A percentile compares a stretch with the other conserved stretches of the same genome.
These are phyloP conservation scores for Amyloporia xantha DNA, from an alignment of 768 basidiomycete genomes.

Conservation along the genomic window DNA sequence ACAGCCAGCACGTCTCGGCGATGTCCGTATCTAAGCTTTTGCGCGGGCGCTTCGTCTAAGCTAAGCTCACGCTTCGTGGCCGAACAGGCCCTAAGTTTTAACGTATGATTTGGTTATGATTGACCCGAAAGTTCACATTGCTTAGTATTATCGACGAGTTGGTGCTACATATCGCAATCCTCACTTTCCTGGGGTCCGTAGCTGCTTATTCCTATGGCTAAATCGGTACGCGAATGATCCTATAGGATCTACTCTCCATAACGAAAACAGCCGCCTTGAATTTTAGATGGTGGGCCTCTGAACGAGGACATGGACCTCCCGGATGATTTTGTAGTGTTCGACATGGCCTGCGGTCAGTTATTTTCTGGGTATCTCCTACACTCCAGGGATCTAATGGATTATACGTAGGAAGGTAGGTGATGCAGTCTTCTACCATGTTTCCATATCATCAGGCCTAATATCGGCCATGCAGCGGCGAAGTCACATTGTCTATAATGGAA, in stretches of 20 bases:
- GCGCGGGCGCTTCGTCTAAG: too few relatives aligned
- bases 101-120: too few relatives aligned
- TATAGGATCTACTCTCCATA: not conserved
- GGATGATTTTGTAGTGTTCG: slow-evolving; percentile 38
- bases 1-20: too few relatives aligned
- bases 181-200: slow-evolving; percentile 60
- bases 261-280: not conserved
- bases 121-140: too few relatives aligned
- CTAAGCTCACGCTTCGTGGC: too few relatives aligned
- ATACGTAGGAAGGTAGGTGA: not conserved
- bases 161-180: slow-evolving; percentile 68
- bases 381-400: not conserved
- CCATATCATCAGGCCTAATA: not conserved
- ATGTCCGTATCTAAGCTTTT: too few relatives aligned
- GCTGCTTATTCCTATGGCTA: slow-evolving; percentile 46
- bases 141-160: slow-evolving; percentile 57
- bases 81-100: too few relatives aligned
- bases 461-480: slow-evolving; percentile 59
- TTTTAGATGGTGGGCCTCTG: slow-evolving; percentile 34
- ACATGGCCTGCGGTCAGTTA: slow-evolving; percentile 47
- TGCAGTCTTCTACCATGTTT: not conserved
- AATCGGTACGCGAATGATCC: slow-evolving; percentile 32
- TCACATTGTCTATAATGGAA: slow-evolving; percentile 48
- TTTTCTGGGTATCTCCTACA: not conserved
- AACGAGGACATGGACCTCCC: slow-evolving; percentile 18